Evolutionary conservation across 192 early-diverging fungal species (phyloP), one percentile per base, ranked within the genome.

Genomic region (Backusella liffmaniae): DNA sequence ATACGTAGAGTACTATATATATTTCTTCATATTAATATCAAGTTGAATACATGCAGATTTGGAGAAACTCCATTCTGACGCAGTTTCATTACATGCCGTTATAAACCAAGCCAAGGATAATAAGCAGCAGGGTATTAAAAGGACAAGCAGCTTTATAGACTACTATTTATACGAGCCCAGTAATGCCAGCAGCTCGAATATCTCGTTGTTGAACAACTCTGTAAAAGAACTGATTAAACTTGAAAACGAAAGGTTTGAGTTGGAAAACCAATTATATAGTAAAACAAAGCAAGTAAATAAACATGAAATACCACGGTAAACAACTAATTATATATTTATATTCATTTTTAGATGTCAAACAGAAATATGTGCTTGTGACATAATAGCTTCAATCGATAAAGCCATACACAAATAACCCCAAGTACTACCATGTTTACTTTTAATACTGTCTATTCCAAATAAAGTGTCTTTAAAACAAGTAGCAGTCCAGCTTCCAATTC

Each of bases 401-500:
- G 3, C 13, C 7, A 23, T 23, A 21, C 23, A 37, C n/a, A 69
- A 41, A 39, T 10, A 37, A 10, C 32, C 32, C 32, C 32, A 32
- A 32, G 2, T 32, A 32, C 30, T 30, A 2, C 32, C 32, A 2
- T 32, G 3, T 32, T 32, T 32, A 32, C 16, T 68, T 12, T n/a
- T 70, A 41, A 44, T 9, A 68, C 21, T 70, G 7, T 32, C 18
- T 70, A 62, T 29, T 62, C 56, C 26, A 4, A 62, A 62, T 62
- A 62, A 62, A 62, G 56, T 4, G 56, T 62, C 26, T 71, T 71
- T 30, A 49, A 21, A 26, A 79, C 32, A 36, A 36, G 13, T 6
- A 72, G 30, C 39, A 94, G 72, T 0, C 84, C 90, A 30, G 83
- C 8, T 12, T 83, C 76, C 70, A 92, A 59, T 68, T 86, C 78